Evolutionary conservation across 1,139 yeast species (phyloP).

Genomic region (Tardiomyces depauwii): DNA sequence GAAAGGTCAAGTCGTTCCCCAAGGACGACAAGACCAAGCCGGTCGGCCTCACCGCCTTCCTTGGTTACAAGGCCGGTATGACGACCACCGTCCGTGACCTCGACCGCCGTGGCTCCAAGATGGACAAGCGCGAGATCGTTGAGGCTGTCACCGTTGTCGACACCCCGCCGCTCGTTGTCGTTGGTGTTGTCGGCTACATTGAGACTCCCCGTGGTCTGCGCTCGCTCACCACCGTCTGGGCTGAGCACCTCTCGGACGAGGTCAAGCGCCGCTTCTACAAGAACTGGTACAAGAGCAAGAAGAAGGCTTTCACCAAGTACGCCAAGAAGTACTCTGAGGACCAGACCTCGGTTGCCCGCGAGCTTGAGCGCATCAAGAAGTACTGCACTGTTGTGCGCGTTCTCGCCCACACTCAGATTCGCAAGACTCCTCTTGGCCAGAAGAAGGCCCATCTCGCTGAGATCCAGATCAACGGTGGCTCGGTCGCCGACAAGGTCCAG

Average conservation of each 20-base stretch:
- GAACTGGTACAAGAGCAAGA: conserved; percentile 99
- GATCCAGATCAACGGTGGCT: conserved; percentile 99
- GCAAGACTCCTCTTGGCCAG: conserved; percentile 98
- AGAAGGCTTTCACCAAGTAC: conserved; percentile 99
- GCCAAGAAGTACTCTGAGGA: conserved; percentile 95
- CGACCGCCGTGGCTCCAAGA: conserved; percentile 99
- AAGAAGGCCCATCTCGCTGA: conserved; percentile 99
- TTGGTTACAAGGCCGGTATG: conserved; percentile 99
- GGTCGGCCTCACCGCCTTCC: conserved; percentile 98
- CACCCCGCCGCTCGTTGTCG: conserved; percentile 98
- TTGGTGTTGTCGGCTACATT: conserved; percentile 99
- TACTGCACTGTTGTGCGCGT: conserved; percentile 99
- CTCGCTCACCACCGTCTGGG: conserved; percentile 99
- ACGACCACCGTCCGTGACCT: conserved; percentile 99
- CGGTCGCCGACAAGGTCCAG: conserved; percentile 91
- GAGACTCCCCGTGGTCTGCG: conserved; percentile 99
- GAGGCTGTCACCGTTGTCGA: conserved; percentile 99
- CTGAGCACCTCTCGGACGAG: conserved; percentile 99
- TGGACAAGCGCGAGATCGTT: conserved; percentile 99
- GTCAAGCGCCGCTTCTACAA: conserved; percentile 99
- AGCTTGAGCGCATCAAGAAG: conserved; percentile 97
- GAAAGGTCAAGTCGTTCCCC: conserved; percentile 99
- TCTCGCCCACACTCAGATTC: conserved; percentile 98
- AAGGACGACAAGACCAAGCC: conserved; percentile 97
- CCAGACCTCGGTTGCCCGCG: conserved; percentile 84